Percentiles rank a stretch among this genome's conserved stretches.
These are phyloP conservation scores for Thermothelomyces thermophilus DNA, from an alignment of 2,329 filamentous ascomycete genomes.

Conservation along the genomic window DNA sequence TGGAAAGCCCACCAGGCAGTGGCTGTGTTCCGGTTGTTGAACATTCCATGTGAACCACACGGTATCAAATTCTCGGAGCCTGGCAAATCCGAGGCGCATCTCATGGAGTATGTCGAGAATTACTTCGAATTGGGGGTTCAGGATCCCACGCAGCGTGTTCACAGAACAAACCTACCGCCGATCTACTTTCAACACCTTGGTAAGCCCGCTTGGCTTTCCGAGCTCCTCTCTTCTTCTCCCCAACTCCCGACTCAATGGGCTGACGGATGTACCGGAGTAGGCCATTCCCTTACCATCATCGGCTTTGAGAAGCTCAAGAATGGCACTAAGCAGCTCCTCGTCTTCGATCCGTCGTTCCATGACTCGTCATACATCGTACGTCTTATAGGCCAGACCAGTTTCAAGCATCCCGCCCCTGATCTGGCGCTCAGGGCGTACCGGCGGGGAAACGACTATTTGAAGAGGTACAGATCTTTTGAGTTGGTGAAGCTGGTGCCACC, in stretches of 20 bases:
- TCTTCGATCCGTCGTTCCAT: slow-evolving; percentile 82
- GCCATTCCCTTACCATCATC: slow-evolving; percentile 86
- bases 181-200: slow-evolving; percentile 85
- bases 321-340: slow-evolving; percentile 63
- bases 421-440: slow-evolving; percentile 66
- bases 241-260: background rate
- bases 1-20: slow-evolving; percentile 52
- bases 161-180: slow-evolving; percentile 66
- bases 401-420: slow-evolving; percentile 41
- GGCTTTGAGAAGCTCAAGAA: slow-evolving; percentile 67
- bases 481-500: slow-evolving; percentile 56
- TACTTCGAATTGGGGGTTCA: slow-evolving; percentile 63
- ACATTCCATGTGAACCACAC: slow-evolving; percentile 60
- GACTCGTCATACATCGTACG: slow-evolving; percentile 58
- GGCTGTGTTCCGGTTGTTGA: slow-evolving; percentile 65
- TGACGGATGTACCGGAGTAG: slow-evolving; percentile 32
- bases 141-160: slow-evolving; percentile 53
- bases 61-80: slow-evolving; percentile 47
- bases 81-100: slow-evolving; percentile 43
- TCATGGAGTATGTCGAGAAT: slow-evolving; percentile 61
- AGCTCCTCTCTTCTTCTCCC: background rate
- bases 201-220: slow-evolving; percentile 28
- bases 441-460: slow-evolving; percentile 59
- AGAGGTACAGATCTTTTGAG: slow-evolving; percentile 71
- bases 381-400: slow-evolving; percentile 41